Base-by-base conservation (phyloP, 257 asterid genomes). In the Rauvolfia tetraphylla region DNA sequence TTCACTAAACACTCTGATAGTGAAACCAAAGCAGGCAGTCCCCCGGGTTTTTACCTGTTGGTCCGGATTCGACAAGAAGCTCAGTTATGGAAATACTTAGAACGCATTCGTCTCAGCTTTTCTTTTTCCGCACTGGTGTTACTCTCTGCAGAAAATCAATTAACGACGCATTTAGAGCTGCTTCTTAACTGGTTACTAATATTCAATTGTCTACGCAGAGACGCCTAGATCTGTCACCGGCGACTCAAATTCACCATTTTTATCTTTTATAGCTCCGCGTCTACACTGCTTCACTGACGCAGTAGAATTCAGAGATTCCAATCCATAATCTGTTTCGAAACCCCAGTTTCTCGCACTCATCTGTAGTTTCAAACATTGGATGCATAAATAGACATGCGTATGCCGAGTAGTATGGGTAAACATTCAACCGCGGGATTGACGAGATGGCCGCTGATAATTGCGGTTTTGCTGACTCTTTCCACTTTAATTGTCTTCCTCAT, bases 401-500 rank as follows among this genome's bases (percentile, higher is more conserved):
- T 53, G 59, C 59, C 8, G 7, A 33, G 7, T 65, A 34, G 31
- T 22, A 67, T 67, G 49, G 51, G 31, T 3, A 67, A 67, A 67
- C 72, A 67, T 67, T 67, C 51, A 38, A 67, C 72, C 3, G 72
- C 18, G 0, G 72, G 72, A 67, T 67, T 10, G 72, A 67, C 38
- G 72, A 67, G 33, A 38, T 67, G 72, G 72, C 72, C 72, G 29
- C 51, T 67, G 20, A 38, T 67, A 38, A 38, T 67, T 67, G 72
- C 33, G 31, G 51, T 67, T 13, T 8, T 36, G 31, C 72, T 67
- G 31, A 38, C 72, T 67, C 31, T 67, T 67, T 67, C 72, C 72
- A 67, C 72, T 38, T 2, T 67, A 38, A 39, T 89, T 75, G 91
- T 86, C 29, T 92, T 90, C 87, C 77, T 89, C 86, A 85, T 90